These are phyloP conservation scores for Xylaria sp. DNA, from an alignment of 2,329 filamentous ascomycete genomes.

Conservation along the genomic window DNA sequence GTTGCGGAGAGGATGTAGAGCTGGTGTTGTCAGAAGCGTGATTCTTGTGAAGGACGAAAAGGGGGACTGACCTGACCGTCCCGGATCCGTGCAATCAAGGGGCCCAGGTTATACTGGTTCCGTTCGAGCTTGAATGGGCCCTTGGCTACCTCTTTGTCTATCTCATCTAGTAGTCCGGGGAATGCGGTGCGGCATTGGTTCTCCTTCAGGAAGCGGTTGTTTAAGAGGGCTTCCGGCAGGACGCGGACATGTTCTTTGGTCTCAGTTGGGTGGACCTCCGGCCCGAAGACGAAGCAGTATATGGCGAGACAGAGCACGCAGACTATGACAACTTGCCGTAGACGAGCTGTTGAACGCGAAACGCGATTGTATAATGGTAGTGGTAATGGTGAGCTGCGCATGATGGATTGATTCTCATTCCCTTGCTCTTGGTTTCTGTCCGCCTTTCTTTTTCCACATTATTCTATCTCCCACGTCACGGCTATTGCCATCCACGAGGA, in stretches of 20 bases:
- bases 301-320: conserved; percentile 28
- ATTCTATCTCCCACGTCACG: background rate
- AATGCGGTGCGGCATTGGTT: conserved; percentile 41
- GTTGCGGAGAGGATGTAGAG: conserved; percentile 43
- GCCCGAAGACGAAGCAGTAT: conserved; percentile 28
- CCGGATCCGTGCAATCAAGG: conserved; percentile 39
- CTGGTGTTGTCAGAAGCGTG: conserved; percentile 21
- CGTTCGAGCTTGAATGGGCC: conserved; percentile 40
- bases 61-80: conserved; percentile 35
- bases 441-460: background rate
- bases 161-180: conserved; percentile 42
- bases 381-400: conserved; percentile 11
- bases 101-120: conserved; percentile 36
- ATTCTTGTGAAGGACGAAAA: background rate
- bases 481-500: background rate
- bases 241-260: background rate
- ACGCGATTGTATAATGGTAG: conserved; percentile 11
- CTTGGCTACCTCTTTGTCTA: conserved; percentile 40
- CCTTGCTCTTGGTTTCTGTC: background rate
- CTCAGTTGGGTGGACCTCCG: conserved; percentile 16
- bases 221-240: conserved; percentile 22
- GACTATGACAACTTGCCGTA: conserved; percentile 27
- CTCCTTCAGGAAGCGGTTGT: conserved; percentile 38
- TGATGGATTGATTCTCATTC: background rate
- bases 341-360: conserved; percentile 22